phyloP scores from a whole-genome alignment of 352 stramenopile species.

The Phytophthora fragariaefolia region DNA sequence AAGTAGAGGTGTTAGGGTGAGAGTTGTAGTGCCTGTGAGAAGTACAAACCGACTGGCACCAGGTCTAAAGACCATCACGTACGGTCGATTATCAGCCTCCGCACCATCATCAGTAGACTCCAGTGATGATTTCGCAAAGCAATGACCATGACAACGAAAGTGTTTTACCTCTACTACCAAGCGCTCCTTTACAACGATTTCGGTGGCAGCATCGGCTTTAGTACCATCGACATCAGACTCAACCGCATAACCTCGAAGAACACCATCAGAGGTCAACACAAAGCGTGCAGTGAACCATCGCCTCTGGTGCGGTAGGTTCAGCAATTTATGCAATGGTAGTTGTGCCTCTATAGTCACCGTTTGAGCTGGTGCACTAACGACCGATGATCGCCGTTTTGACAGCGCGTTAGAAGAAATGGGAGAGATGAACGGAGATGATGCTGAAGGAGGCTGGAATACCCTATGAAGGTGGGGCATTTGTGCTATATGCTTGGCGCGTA shows the following conservation, averaged over 20 bases:
- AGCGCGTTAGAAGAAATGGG: constrained; percentile 6
- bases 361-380: neutral
- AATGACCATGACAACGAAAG: constrained; percentile 59
- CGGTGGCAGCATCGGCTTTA: constrained; percentile 4
- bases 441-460: constrained; percentile 54
- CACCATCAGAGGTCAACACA: constrained; percentile 51
- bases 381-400: constrained; percentile 19
- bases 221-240: neutral
- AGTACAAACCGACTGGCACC: constrained; percentile 62
- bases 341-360: constrained; percentile 7
- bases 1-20: constrained; percentile 45
- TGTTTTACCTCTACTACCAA: constrained; percentile 57
- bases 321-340: constrained; percentile 53
- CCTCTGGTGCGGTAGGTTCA: constrained; percentile 58
- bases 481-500: constrained; percentile 57
- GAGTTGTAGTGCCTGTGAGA: constrained; percentile 51
- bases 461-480: constrained; percentile 62
- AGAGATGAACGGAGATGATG: neutral
- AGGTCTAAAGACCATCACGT: constrained; percentile 63
- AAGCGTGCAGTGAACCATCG: constrained; percentile 62
- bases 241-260: constrained; percentile 41
- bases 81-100: constrained; percentile 44
- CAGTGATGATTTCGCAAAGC: constrained; percentile 27
- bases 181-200: constrained; percentile 31
- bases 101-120: constrained; percentile 20